Conservation (phyloP, 176 grass and related monocot species). For the Avena sativa region DNA sequence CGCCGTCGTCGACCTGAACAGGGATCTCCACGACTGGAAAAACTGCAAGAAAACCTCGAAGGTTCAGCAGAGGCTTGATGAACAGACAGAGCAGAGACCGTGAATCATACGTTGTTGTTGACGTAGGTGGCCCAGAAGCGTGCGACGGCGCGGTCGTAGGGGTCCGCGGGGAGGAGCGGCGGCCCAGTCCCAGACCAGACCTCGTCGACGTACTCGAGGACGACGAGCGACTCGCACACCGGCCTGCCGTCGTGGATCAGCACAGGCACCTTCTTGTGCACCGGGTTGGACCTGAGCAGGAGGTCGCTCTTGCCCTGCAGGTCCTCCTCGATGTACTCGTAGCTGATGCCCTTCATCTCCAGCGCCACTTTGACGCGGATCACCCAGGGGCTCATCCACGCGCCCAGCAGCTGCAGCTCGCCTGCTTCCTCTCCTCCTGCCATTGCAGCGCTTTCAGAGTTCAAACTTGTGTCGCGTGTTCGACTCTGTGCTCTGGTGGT, state of each 20-base stretch:
- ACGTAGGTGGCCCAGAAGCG: constrained; percentile 52
- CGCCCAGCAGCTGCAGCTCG: constrained; percentile 49
- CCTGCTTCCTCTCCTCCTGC: constrained; percentile 21
- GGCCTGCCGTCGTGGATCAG: constrained; percentile 45
- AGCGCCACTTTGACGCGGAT: constrained; percentile 41
- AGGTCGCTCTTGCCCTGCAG: constrained; percentile 49
- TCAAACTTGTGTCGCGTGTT: not conserved
- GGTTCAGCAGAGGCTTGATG: not conserved
- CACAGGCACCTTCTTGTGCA: constrained; percentile 57
- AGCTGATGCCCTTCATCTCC: constrained; percentile 25
- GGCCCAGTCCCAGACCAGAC: not conserved
- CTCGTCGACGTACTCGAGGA: constrained; percentile 56
- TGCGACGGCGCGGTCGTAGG: constrained; percentile 37
- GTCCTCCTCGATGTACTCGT: constrained; percentile 50
- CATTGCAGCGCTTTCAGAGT: constrained; percentile 21
- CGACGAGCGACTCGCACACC: constrained; percentile 57
- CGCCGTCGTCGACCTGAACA: constrained; percentile 40
- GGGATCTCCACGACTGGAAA: not conserved
- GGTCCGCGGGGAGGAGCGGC: constrained; percentile 31
- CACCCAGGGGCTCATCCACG: constrained; percentile 42
- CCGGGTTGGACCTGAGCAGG: constrained; percentile 51
- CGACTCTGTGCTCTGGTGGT: not conserved
- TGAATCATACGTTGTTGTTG: constrained; percentile 30
- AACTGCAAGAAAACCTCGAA: constrained; percentile 31
- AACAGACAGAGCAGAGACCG: not conserved